Base-by-base conservation (phyloP, 148 eudicot species). In the Silene latifolia region DNA sequence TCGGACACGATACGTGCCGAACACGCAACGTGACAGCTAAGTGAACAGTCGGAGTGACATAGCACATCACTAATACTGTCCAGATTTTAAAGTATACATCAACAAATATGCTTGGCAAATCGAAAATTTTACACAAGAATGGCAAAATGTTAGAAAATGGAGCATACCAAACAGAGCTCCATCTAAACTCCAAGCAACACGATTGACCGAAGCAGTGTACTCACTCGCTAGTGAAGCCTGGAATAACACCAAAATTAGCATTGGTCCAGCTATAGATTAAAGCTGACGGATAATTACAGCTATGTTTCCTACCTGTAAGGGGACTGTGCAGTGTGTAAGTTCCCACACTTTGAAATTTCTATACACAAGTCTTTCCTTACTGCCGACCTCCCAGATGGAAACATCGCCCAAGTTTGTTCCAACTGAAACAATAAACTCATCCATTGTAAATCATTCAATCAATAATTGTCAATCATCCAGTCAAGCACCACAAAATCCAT, bases 161-260 rank as follows among this genome's bases (percentile, higher is more conserved):
- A 77, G 71, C 90, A 75, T 78, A 93, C 98, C 98, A 76, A 89
- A 88, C 70, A 89, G 71, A 71, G 88, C 71, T 73, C 98, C 98
- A 87, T 93, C 98, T 68, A 87, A 88, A 74, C 98, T 93, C 98
- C 98, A 93, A 21, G 82, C 87, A 54, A 93, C 88, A 77, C 98
- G 97, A 83, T 89, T 93, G 63, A 91, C 98, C 68, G 91, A 88
- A 42, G 88, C 90, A 61, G 86, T 79, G 9, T 91, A 90, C 75
- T 91, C 93, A 75, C 88, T 91, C 23, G 84, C 89, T 54, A 89
- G 79, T 76, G 90, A 88, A 35, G 92, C 78, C 98, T 93, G 58
- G 61, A 20, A 84, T 20, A 72, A 60, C 65, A 70, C 75, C 70
- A 75, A 7, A 23, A 80, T 58, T 77, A 68, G 39, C 51, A 71